These are phyloP conservation scores for Trypanosoma scelopori DNA, from an alignment of 208 protist genomes.

Conservation along the genomic window DNA sequence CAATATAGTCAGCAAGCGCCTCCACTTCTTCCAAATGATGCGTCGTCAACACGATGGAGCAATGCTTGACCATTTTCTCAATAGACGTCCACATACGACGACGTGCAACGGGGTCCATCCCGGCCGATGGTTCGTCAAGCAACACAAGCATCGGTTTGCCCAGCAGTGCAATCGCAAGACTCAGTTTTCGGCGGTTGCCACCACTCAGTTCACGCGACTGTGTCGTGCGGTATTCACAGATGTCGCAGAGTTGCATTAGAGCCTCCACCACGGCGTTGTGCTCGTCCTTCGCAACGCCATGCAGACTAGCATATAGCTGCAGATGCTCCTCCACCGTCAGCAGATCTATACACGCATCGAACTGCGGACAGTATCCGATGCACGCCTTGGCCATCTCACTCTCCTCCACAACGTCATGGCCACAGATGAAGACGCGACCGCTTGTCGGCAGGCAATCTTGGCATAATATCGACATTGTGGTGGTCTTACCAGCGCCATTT, in stretches of 20 bases:
- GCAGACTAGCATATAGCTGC: slow-evolving; percentile 76
- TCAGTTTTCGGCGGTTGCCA: slow-evolving; percentile 89
- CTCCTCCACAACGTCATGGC: slow-evolving; percentile 51
- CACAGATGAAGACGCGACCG: slow-evolving; percentile 47
- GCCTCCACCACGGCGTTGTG: slow-evolving; percentile 33
- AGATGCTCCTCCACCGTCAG: slow-evolving; percentile 94
- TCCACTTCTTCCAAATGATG: slow-evolving; percentile 94
- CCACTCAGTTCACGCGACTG: slow-evolving; percentile 52
- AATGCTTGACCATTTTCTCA: slow-evolving; percentile 49
- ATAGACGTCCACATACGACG: slow-evolving; percentile 78
- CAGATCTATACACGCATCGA: slow-evolving; percentile 91
- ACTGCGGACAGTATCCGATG: slow-evolving; percentile 97
- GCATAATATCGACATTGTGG: slow-evolving; percentile 76
- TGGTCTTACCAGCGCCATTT: slow-evolving; percentile 90
- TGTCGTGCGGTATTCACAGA: slow-evolving; percentile 39
- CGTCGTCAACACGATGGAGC: slow-evolving; percentile 90
- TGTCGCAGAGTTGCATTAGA: slow-evolving; percentile 42
- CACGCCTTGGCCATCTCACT: slow-evolving; percentile 44
- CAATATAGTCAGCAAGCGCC: slow-evolving; percentile 75
- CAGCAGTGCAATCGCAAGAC: slow-evolving; percentile 75
- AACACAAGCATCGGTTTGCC: slow-evolving; percentile 68
- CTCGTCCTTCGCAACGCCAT: slow-evolving; percentile 31
- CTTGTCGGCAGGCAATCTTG: slow-evolving; percentile 69
- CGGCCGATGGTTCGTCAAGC: slow-evolving; percentile 87
- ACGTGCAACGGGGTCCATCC: slow-evolving; percentile 85